Conservation (phyloP, 2,329 filamentous ascomycete species). For the Pseudogymnoascus destructans region DNA sequence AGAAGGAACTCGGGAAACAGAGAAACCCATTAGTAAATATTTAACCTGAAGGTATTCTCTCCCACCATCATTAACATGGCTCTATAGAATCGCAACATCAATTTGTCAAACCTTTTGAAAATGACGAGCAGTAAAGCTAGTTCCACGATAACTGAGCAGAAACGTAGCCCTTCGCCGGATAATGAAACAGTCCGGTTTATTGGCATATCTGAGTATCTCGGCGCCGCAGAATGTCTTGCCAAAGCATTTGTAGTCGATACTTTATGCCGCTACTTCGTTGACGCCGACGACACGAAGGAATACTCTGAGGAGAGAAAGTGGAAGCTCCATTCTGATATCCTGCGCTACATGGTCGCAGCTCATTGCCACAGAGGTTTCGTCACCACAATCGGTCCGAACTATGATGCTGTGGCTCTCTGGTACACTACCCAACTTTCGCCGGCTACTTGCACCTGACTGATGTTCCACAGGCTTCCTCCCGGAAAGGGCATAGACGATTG, state of each 20-base stretch:
- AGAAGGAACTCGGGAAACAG: constrained; percentile 28
- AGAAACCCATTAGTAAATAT: constrained; percentile 23
- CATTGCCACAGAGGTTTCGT: constrained; percentile 64
- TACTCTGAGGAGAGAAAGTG: constrained; percentile 56
- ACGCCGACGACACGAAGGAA: constrained; percentile 51
- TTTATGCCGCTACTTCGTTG: constrained; percentile 60
- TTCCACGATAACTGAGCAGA: constrained; percentile 22
- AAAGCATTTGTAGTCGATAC: constrained; percentile 67
- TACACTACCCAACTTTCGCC: constrained; percentile 29
- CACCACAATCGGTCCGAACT: constrained; percentile 60
- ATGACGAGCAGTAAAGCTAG: constrained; percentile 6
- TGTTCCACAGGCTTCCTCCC: constrained; percentile 52
- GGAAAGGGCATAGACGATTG: constrained; percentile 61
- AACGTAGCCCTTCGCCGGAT: constrained; percentile 20
- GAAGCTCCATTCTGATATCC: constrained; percentile 62
- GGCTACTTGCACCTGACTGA: neutral
- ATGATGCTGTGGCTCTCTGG: constrained; percentile 70
- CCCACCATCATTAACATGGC: constrained; percentile 10
- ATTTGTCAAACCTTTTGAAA: constrained; percentile 4
- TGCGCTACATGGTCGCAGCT: constrained; percentile 65
- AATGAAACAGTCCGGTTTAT: constrained; percentile 43
- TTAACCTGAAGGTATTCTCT: neutral
- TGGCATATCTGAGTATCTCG: constrained; percentile 52
- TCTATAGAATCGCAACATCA: constrained; percentile 28
- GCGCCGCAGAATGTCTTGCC: constrained; percentile 58